phyloP scores from a whole-genome alignment of 768 basidiomycete species.

The Royoungia palumana region DNA sequence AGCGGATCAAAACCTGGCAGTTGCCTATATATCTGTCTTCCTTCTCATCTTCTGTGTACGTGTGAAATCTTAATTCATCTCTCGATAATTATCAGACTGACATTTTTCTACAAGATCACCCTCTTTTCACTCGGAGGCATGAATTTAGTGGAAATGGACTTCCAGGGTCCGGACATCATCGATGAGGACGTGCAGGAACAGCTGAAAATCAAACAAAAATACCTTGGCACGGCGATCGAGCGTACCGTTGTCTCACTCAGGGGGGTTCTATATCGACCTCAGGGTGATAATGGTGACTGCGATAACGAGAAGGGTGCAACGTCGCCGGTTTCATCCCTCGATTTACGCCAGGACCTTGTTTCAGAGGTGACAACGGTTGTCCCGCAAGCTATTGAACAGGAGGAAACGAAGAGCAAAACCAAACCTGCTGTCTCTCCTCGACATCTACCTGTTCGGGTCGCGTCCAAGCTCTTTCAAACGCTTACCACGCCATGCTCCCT shows the following conservation, averaged over 20 bases:
- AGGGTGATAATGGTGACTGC: background rate
- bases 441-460: conserved; percentile 8
- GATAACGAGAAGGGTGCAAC: conserved; percentile 10
- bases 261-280: background rate
- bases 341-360: background rate
- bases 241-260: conserved; percentile 3
- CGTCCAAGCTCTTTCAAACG: conserved; percentile 30
- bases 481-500: conserved; percentile 49
- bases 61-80: background rate
- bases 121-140: conserved; percentile 63
- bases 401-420: conserved; percentile 2
- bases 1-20: conserved; percentile 55
- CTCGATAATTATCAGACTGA: background rate
- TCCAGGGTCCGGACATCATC: conserved; percentile 58
- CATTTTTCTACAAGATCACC: conserved; percentile 41
- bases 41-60: conserved; percentile 57
- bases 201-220: conserved; percentile 37
- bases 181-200: conserved; percentile 51
- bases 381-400: background rate
- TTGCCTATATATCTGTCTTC: conserved; percentile 65
- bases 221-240: conserved; percentile 12
- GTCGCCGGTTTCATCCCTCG: background rate
- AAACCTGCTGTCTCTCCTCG: background rate
- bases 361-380: conserved; percentile 4
- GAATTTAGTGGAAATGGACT: conserved; percentile 58